Conservation (phyloP, 2,329 filamentous ascomycete species). For the Rutstroemia sydowiana region DNA sequence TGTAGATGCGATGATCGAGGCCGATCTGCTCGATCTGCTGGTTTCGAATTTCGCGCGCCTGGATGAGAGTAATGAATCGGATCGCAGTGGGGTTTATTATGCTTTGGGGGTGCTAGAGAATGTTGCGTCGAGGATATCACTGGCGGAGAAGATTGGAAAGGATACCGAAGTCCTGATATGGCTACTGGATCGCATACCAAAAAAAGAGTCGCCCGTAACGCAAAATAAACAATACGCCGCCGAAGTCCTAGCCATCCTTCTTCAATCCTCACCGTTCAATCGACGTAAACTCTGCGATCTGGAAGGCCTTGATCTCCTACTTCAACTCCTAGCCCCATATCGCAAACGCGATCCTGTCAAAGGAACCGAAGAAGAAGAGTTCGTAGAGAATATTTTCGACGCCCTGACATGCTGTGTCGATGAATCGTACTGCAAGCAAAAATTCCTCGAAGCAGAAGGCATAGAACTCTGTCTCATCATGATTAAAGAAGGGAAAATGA, state of each 20-base stretch:
- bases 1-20: conserved; percentile 58
- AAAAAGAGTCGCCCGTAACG: conserved; percentile 57
- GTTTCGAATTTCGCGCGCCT: conserved; percentile 73
- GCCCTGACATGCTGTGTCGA: conserved; percentile 74
- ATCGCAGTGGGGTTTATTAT: conserved; percentile 81
- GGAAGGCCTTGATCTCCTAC: conserved; percentile 69
- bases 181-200: conserved; percentile 68
- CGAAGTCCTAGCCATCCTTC: conserved; percentile 81
- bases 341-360: conserved; percentile 78
- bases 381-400: conserved; percentile 90
- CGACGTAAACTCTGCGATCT: conserved; percentile 53
- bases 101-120: conserved; percentile 79
- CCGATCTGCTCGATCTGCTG: conserved; percentile 67
- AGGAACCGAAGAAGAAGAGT: conserved; percentile 87
- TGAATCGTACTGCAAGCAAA: conserved; percentile 64
- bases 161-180: conserved; percentile 65
- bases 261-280: conserved; percentile 66
- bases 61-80: conserved; percentile 66
- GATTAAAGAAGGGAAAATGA: conserved; percentile 80
- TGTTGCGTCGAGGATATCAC: conserved; percentile 61
- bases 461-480: conserved; percentile 88
- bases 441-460: conserved; percentile 84
- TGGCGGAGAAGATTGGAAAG: conserved; percentile 65
- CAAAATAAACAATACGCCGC: conserved; percentile 97
- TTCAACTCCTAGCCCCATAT: conserved; percentile 80